Evolutionary conservation across 345 rosid species (phyloP).

Genomic region (Sisymbrium irio): DNA sequence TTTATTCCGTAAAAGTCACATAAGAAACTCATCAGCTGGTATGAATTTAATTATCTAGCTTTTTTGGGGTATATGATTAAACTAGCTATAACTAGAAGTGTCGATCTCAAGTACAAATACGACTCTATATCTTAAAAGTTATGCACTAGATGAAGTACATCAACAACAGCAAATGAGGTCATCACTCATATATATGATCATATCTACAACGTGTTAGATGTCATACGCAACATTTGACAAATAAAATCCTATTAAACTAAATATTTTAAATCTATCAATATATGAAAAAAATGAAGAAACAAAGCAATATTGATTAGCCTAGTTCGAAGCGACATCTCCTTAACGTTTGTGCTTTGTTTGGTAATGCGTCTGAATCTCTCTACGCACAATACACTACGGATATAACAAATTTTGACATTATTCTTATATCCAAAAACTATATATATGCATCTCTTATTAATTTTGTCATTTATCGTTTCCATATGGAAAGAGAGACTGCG

Average conservation of each 20-base stretch:
- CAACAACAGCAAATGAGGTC: not conserved
- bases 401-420: not conserved
- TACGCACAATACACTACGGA: not conserved
- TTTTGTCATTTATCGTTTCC: not conserved
- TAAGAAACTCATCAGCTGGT: not conserved
- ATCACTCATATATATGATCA: not conserved
- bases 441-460: not conserved
- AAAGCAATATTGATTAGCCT: constrained; percentile 18
- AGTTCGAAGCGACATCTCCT: constrained; percentile 24
- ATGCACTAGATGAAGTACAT: not conserved
- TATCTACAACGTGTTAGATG: not conserved
- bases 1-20: not conserved
- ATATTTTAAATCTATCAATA: not conserved
- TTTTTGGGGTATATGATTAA: not conserved
- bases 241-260: not conserved
- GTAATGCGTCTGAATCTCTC: constrained; percentile 22
- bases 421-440: not conserved
- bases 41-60: not conserved
- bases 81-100: not conserved
- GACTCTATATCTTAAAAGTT: not conserved
- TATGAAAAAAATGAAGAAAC: not conserved
- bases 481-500: not conserved
- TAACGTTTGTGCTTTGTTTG: constrained; percentile 30
- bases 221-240: constrained; percentile 7
- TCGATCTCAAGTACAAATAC: not conserved